These are phyloP conservation scores for Hippophae tibetana DNA, from an alignment of 306 rosid genomes.

Conservation along the genomic window DNA sequence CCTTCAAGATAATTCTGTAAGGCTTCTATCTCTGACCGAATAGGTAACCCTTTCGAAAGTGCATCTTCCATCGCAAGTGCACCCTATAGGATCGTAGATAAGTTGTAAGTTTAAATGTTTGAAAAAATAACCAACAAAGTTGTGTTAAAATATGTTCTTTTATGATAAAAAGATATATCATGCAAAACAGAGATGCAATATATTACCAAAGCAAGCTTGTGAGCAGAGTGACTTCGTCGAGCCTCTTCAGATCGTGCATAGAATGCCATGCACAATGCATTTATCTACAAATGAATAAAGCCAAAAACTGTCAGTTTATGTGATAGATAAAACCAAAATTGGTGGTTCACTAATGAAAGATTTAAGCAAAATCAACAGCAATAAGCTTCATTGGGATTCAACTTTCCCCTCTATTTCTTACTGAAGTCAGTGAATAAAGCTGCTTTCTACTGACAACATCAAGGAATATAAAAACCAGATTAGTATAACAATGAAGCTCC, in stretches of 20 bases:
- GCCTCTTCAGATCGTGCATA: slow-evolving; percentile 96
- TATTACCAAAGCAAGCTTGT: slow-evolving; percentile 74
- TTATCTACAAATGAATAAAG: slow-evolving; percentile 49
- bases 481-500: background rate
- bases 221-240: slow-evolving; percentile 78
- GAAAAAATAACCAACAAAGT: slow-evolving; percentile 10
- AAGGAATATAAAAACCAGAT: background rate
- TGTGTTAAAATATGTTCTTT: background rate
- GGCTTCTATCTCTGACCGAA: slow-evolving; percentile 67
- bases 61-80: slow-evolving; percentile 90
- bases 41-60: slow-evolving; percentile 77
- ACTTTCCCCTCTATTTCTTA: slow-evolving; percentile 6
- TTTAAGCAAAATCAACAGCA: background rate
- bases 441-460: slow-evolving; percentile 1
- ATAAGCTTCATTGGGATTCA: slow-evolving; percentile 12
- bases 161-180: background rate
- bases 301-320: slow-evolving; percentile 16
- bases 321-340: background rate
- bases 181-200: background rate
- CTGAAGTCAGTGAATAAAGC: slow-evolving; percentile 11
- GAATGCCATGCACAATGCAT: slow-evolving; percentile 89
- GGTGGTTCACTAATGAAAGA: background rate
- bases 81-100: slow-evolving; percentile 40
- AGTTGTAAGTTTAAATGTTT: background rate
- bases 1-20: slow-evolving; percentile 58